Conservation (phyloP, 495 filamentous ascomycete species). For the Penicillium coffeae region DNA sequence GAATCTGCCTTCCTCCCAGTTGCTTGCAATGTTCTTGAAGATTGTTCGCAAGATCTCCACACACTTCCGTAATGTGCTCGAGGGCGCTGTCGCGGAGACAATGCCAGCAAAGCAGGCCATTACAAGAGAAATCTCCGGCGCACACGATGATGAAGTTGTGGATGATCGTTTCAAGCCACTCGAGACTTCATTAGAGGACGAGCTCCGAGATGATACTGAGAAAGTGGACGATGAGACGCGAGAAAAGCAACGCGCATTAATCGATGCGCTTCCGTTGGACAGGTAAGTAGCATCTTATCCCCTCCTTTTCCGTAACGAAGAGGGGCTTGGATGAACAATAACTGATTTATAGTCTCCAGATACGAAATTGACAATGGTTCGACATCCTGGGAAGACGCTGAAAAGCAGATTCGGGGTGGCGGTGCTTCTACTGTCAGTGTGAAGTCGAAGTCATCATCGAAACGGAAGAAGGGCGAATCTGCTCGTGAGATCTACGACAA, state of each 20-base stretch:
- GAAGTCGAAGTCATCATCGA: slow-evolving; percentile 61
- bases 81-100: slow-evolving; percentile 64
- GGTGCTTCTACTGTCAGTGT: slow-evolving; percentile 76
- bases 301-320: not conserved
- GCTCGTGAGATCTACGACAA: slow-evolving; percentile 49
- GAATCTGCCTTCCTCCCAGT: slow-evolving; percentile 65
- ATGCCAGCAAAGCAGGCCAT: slow-evolving; percentile 56
- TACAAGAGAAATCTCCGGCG: slow-evolving; percentile 52
- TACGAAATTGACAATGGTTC: slow-evolving; percentile 74
- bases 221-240: slow-evolving; percentile 65
- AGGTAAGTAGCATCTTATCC: slow-evolving; percentile 55
- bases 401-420: slow-evolving; percentile 64
- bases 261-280: slow-evolving; percentile 84
- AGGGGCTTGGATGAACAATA: slow-evolving; percentile 35
- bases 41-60: slow-evolving; percentile 80
- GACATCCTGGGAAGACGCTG: slow-evolving; percentile 76
- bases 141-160: slow-evolving; percentile 56
- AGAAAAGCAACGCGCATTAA: slow-evolving; percentile 77
- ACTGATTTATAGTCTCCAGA: slow-evolving; percentile 51
- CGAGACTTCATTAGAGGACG: slow-evolving; percentile 71
- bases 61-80: slow-evolving; percentile 70
- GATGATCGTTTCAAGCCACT: slow-evolving; percentile 64
- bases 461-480: slow-evolving; percentile 70
- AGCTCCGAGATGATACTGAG: slow-evolving; percentile 78
- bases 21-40: slow-evolving; percentile 96